Conservation (phyloP, 768 basidiomycete genomes). For the Podaxis carcinomalis region DNA sequence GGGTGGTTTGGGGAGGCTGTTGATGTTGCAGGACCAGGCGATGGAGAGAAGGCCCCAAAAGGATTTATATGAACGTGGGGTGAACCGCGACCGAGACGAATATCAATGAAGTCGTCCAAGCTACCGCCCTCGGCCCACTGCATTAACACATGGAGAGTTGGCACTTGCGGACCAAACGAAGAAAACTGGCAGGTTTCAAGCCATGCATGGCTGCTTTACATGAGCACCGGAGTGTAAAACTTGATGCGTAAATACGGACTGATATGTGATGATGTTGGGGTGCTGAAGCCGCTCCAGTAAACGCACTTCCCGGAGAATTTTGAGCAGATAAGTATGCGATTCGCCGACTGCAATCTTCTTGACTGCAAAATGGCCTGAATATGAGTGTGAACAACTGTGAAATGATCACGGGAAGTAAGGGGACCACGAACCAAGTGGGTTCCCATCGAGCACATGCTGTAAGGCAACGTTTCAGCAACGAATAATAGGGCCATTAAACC, state of each 20-base stretch:
- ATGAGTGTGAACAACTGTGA: not conserved
- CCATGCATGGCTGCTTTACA: conserved; percentile 68
- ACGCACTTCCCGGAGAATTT: conserved; percentile 82
- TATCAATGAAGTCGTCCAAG: conserved; percentile 82
- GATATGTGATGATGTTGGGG: conserved; percentile 92
- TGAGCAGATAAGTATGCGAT: conserved; percentile 80
- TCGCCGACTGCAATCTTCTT: conserved; percentile 96
- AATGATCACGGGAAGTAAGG: conserved; percentile 9
- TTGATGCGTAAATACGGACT: conserved; percentile 32
- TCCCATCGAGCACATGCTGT: conserved; percentile 85
- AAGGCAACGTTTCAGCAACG: conserved; percentile 10
- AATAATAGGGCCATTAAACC: conserved; percentile 21
- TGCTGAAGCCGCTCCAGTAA: conserved; percentile 84
- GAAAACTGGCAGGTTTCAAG: conserved; percentile 85
- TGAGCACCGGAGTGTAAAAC: conserved; percentile 1
- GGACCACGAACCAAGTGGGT: conserved; percentile 60
- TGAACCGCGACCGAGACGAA: conserved; percentile 61
- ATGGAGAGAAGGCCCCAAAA: conserved; percentile 20
- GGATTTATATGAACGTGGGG: conserved; percentile 46
- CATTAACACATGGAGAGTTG: conserved; percentile 86
- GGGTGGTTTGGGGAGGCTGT: conserved; percentile 17
- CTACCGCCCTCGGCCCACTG: conserved; percentile 92
- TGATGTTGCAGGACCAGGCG: conserved; percentile 20
- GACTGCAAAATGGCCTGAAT: conserved; percentile 78
- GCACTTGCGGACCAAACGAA: conserved; percentile 82